phyloP scores from a whole-genome alignment of 352 stramenopile genomes.

The Pythium biforme region DNA sequence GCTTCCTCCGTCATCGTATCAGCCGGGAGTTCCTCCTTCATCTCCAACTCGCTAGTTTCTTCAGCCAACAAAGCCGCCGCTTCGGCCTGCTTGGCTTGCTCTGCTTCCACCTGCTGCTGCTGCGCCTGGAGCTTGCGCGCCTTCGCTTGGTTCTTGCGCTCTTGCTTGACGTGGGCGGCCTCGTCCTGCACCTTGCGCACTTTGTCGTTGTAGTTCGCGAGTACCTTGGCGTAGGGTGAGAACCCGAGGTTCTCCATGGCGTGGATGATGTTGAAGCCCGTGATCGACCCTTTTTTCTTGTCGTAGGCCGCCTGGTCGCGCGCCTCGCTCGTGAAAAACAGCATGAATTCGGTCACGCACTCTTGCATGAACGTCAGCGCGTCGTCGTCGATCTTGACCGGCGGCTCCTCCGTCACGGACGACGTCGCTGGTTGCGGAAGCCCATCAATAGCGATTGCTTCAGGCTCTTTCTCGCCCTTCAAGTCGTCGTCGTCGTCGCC shows the following conservation, averaged over 20 bases:
- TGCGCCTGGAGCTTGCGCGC: slow-evolving; percentile 23
- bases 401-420: background rate
- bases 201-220: slow-evolving; percentile 67
- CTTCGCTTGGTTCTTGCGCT: slow-evolving; percentile 53
- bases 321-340: slow-evolving; percentile 81
- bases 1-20: slow-evolving; percentile 1
- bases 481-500: slow-evolving; percentile 22
- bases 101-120: slow-evolving; percentile 51
- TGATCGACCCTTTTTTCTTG: slow-evolving; percentile 68
- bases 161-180: slow-evolving; percentile 52
- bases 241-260: slow-evolving; percentile 73
- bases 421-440: background rate
- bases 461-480: slow-evolving; percentile 5
- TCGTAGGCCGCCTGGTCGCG: slow-evolving; percentile 63
- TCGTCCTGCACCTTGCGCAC: slow-evolving; percentile 65
- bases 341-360: slow-evolving; percentile 80
- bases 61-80: no score
- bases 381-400: slow-evolving; percentile 78
- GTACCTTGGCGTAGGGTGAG: slow-evolving; percentile 56
- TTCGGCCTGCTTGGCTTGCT: slow-evolving; percentile 27
- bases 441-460: background rate
- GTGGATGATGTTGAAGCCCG: slow-evolving; percentile 57
- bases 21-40: background rate
- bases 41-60: no score
- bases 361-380: slow-evolving; percentile 81